phyloP scores from a whole-genome alignment of 768 basidiomycete species.

The Tephrocybe sp. region DNA sequence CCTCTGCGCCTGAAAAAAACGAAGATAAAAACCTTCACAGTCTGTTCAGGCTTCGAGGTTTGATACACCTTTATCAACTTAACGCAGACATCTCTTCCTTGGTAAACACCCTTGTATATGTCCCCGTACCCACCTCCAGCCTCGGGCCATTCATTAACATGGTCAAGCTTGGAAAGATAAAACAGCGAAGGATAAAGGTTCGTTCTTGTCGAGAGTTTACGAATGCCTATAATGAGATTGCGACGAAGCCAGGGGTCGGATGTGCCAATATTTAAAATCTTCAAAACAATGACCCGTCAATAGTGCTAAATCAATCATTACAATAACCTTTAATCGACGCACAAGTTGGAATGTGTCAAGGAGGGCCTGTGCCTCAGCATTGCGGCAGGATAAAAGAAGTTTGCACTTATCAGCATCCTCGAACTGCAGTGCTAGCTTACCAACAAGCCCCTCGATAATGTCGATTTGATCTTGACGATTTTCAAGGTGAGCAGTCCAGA shows the following conservation, averaged over 20 bases:
- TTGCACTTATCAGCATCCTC: neutral
- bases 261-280: neutral
- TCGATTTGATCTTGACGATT: neutral
- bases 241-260: neutral
- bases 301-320: neutral
- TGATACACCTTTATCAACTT: conserved; percentile 12
- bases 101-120: conserved; percentile 8
- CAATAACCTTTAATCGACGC: neutral
- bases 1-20: neutral
- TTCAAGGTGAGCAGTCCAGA: neutral
- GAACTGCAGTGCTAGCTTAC: neutral
- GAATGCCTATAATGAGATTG: conserved; percentile 9
- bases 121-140: conserved; percentile 7
- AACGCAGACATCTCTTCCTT: conserved; percentile 10
- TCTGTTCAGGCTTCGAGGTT: neutral
- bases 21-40: conserved; percentile 6
- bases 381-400: neutral
- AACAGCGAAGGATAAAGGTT: conserved; percentile 8
- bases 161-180: conserved; percentile 1
- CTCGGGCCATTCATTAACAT: conserved; percentile 1
- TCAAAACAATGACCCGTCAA: no score
- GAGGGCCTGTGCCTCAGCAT: neutral
- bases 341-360: conserved; percentile 7
- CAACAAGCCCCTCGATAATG: neutral
- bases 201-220: conserved; percentile 7